Evolutionary conservation across 108 stramenopile genomes (phyloP), one percentile per base, ranked within the genome.

Genomic region (Bacterosira constricta): DNA sequence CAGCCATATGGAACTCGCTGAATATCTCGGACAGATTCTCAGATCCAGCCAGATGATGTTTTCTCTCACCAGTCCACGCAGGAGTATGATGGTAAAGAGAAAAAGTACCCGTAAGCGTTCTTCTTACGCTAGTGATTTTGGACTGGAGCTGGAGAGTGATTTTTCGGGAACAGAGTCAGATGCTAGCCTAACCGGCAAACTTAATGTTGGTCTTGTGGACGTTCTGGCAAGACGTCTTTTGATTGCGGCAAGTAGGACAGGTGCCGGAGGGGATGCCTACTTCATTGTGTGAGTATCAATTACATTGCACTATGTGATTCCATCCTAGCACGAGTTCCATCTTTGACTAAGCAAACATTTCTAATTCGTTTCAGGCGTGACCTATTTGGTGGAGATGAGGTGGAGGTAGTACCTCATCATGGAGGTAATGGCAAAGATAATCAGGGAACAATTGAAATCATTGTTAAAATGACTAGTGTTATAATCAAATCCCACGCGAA

Each of bases 311-410:
- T n/a, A n/a, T n/a, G n/a, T n/a, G n/a, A n/a, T n/a, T n/a, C n/a
- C n/a, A n/a, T n/a, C n/a, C n/a, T n/a, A n/a, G n/a, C n/a, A n/a
- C n/a, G n/a, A n/a, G n/a, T n/a, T n/a, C n/a, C n/a, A n/a, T n/a
- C n/a, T n/a, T n/a, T n/a, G n/a, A n/a, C n/a, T n/a, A n/a, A n/a
- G 6, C 45, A 20, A 42, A 21, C 41, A 66, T 32, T 32, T 59
- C 21, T 13, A 32, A 35, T 6, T 21, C 8, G 36, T 6, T 6
- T 2, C 38, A 76, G 74, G 17, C 77, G 81, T 17, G 93, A 94
- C 73, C 79, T 94, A 29, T 94, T 94, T 74, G 93, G 93, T 39
- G 93, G 88, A 13, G 90, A 94, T 31, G 90, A 92, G 54, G 88
- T 94, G 29, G 89, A 90, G 60, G 93, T 94, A 3, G 86, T 94